Evolutionary conservation across 345 rosid genomes (phyloP), one percentile per base, ranked within the genome.

Genomic region (Crucihimalaya himalaica): DNA sequence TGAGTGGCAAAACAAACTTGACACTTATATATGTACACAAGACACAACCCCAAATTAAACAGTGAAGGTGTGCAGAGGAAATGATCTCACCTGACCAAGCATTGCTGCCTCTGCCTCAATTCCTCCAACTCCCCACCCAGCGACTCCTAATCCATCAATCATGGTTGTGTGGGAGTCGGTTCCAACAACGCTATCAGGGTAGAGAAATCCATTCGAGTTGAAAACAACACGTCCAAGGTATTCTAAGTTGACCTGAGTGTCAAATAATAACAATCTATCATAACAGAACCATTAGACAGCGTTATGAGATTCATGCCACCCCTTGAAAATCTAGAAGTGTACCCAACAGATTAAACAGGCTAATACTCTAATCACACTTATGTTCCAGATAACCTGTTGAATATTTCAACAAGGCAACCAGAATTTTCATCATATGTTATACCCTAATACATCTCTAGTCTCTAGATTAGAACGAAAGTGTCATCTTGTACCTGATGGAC

Each of bases 91-190:
- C 90, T 93, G 97, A 31, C 96, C 97, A 65, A 93, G 90, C 96
- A 90, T 93, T 56, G 90, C 77, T 14, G 98, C 97, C 76, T 88
- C 96, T 57, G 93, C 93, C 81, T 90, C 97, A 70, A 93, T 90
- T 66, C 96, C 98, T 68, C 97, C 98, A 79, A 85, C 97, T 72
- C 93, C 98, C 98, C 96, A 92, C 45, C 96, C 95, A 74, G 95
- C 90, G 72, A 92, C 91, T 70, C 98, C 98, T 74, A 90, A 29
- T 20, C 95, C 98, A 81, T 90, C 93, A 76, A 90, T 88, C 98
- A 93, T 93, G 18, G 98, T 90, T 27, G 97, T 90, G 76, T 88
- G 98, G 55, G 97, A 90, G 72, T 90, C 97, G 6, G 97, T 93
- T 4, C 93, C 97, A 55, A 93, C 97, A 67, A 90, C 93, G 12